phyloP scores from a whole-genome alignment of 495 filamentous ascomycete genomes.

The Aspergillus ellipticus region DNA sequence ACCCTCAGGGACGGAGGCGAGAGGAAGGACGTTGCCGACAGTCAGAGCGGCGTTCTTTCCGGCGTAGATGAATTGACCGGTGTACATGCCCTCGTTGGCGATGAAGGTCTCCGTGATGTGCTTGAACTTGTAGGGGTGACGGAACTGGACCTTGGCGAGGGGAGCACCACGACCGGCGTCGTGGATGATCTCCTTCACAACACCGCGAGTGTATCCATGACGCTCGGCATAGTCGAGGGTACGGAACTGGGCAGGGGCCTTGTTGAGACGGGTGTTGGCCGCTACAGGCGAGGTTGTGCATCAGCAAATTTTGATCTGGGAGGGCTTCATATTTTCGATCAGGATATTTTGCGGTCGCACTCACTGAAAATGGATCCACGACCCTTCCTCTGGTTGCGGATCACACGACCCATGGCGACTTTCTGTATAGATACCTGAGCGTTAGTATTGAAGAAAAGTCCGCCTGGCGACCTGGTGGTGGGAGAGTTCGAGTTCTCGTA shows the following conservation, averaged over 20 bases:
- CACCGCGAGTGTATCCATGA: conserved; percentile 93
- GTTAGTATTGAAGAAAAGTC: conserved; percentile 39
- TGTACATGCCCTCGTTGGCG: conserved; percentile 99
- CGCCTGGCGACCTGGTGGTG: conserved; percentile 30
- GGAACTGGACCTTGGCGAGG: conserved; percentile 93
- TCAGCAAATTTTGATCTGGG: conserved; percentile 38
- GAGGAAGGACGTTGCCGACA: conserved; percentile 94
- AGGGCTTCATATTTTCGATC: conserved; percentile 6
- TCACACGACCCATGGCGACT: conserved; percentile 73
- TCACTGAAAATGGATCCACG: conserved; percentile 97
- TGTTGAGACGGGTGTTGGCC: conserved; percentile 88
- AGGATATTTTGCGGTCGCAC: conserved; percentile 40
- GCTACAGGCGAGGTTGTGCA: conserved; percentile 43
- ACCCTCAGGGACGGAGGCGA: conserved; percentile 93
- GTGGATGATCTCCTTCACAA: conserved; percentile 99
- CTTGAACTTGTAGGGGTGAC: conserved; percentile 87
- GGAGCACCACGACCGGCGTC: conserved; percentile 97
- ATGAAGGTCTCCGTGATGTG: conserved; percentile 95
- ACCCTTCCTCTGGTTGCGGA: conserved; percentile 98
- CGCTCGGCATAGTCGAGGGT: conserved; percentile 91
- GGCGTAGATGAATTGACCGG: conserved; percentile 99
- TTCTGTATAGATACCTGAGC: conserved; percentile 35
- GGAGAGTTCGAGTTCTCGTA: conserved; percentile 36
- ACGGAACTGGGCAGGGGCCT: conserved; percentile 89
- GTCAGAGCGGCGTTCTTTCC: conserved; percentile 96